Percentiles rank a stretch among this genome's conserved stretches.
Conservation (phyloP, 768 basidiomycete species). For the Kwoniella botswanensis region DNA sequence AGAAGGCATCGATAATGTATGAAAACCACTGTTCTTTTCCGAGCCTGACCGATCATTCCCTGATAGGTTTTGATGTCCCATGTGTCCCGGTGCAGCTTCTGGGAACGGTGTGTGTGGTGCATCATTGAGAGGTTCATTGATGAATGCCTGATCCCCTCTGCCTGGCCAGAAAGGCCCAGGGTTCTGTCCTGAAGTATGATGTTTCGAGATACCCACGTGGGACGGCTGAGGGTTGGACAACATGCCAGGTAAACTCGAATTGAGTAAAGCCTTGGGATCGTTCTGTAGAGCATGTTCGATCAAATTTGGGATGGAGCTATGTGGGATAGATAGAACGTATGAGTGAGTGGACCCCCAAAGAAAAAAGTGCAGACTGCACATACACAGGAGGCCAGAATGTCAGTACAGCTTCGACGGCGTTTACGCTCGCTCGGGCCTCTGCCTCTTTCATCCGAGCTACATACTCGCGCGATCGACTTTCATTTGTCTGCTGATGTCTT, state of each 20-base stretch:
- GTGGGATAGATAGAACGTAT: neutral
- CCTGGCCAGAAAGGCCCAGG: too few species aligned
- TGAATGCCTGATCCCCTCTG: too few species aligned
- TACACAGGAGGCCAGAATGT: conserved; percentile 30
- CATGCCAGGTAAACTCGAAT: neutral
- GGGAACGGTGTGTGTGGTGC: too few species aligned
- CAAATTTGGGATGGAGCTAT: conserved; percentile 14
- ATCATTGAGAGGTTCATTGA: too few species aligned
- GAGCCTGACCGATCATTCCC: neutral
- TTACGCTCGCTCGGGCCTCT: neutral
- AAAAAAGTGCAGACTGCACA: neutral
- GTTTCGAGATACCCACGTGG: too few species aligned
- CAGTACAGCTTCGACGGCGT: conserved; percentile 10
- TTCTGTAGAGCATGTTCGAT: conserved; percentile 15
- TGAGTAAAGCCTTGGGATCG: neutral
- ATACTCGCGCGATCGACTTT: neutral
- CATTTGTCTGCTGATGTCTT: neutral
- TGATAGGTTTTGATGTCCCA: too few species aligned
- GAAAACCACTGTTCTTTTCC: neutral
- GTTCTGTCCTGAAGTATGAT: neutral
- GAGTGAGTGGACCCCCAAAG: neutral
- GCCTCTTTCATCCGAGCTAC: conserved; percentile 3
- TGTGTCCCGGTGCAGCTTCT: too few species aligned
- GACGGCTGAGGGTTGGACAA: neutral
- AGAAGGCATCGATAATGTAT: neutral